Evolutionary conservation across 2,329 filamentous ascomycete species (phyloP).

Genomic region (Mollisia scopiformis): DNA sequence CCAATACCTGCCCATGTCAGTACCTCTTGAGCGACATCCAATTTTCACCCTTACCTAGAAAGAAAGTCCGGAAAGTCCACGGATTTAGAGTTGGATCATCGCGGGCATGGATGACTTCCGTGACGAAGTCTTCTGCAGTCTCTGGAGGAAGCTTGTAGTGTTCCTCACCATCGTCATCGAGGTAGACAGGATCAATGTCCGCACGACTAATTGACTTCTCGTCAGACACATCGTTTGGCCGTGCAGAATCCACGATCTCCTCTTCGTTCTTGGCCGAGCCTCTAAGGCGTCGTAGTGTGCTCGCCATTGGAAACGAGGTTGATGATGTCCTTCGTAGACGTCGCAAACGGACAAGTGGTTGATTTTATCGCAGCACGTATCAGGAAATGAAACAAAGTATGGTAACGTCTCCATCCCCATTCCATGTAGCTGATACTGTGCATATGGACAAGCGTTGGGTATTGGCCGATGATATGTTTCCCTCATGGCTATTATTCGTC

Average conservation of each 20-base stretch:
- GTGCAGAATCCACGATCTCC: neutral
- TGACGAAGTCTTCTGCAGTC: neutral
- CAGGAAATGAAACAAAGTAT: neutral
- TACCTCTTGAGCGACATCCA: neutral
- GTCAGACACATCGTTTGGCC: neutral
- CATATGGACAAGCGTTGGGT: neutral
- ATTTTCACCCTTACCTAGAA: constrained; percentile 26
- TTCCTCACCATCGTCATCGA: neutral
- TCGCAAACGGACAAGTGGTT: neutral
- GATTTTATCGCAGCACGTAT: neutral
- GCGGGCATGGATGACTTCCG: neutral
- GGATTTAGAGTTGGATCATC: constrained; percentile 40
- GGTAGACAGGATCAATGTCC: neutral
- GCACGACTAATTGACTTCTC: neutral
- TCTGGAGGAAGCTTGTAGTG: neutral
- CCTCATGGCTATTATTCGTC: neutral
- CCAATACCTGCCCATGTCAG: constrained; percentile 30
- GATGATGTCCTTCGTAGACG: neutral
- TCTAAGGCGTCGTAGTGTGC: neutral
- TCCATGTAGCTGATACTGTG: neutral
- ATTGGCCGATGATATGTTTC: neutral
- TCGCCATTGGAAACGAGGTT: neutral
- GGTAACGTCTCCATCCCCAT: neutral
- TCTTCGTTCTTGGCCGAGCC: neutral
- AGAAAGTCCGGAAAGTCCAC: constrained; percentile 41